Base-by-base conservation (phyloP, 768 basidiomycete species). In the Hygrophorus pudorinus region DNA sequence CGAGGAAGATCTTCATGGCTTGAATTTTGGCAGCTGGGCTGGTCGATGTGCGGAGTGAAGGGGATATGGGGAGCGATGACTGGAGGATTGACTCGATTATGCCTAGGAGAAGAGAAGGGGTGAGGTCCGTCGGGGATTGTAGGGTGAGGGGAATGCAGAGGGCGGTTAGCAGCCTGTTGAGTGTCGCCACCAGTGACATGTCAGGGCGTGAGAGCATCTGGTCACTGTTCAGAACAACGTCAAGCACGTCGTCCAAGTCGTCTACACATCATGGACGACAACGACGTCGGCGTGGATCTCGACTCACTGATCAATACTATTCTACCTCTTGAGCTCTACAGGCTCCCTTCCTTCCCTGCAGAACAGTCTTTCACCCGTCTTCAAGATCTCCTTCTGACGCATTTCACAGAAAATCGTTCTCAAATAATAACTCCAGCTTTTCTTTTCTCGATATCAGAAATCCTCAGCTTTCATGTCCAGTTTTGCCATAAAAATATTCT, bases 1-100 rank as follows among this genome's bases (percentile, higher is more conserved):
- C 85, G 5, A 88, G 67, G 44, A 89, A 81, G 2, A 87, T 66
- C 53, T 87, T 85, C 68, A 82, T 79, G 27, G 73, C 75, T 38
- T 81, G 73, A 1, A 83, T 58, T 51, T 78, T 78, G 6, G 67
- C 64, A 1, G 46, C 49, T 5, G 68, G 62, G 3, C 37, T 46
- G 45, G 45, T 47, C 34, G 11, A 50, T 4, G n/a, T 49, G 42
- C 50, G 49, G 12, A 53, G 35, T 9, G 38, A 34, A n/a, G 46
- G 32, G 16, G 61, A 44, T 9, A 78, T 64, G 2, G 77, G 75
- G 7, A 87, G 73, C 18, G 78, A 74, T 5, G 62, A 55, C 16
- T 62, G 56, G 30, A 85, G 64, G 34, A 86, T 60, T 1, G 71
- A 75, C 49, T 86, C 84, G 12, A 87, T 67, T 49, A 86, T 71